Base-by-base conservation (phyloP, 192 early-diverging fungal genomes). In the Fimicolochytrium jonesii region DNA sequence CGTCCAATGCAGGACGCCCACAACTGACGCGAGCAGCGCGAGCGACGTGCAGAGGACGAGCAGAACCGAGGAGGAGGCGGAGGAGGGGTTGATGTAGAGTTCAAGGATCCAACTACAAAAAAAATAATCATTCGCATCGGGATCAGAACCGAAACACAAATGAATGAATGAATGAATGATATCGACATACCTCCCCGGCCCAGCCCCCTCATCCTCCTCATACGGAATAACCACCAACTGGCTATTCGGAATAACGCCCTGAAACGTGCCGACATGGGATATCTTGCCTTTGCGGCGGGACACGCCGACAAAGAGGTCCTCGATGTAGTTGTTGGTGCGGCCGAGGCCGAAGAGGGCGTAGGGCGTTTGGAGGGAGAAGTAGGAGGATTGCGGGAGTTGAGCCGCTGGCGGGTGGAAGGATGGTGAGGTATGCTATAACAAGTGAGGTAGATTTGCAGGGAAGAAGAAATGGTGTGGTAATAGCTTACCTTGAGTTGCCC, bases 301-400 rank as follows among this genome's bases (percentile, higher is more conserved):
- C 10, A 83, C 76, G 1, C 92, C 94, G 0, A 92, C 92, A 69
- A 92, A 92, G 68, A 97, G 74, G 52, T 91, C 87, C 64, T 97
- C 94, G 17, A 97, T 88, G 69, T 97, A 97, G 67, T 95, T 95
- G 75, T 94, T 97, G 3, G 92, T 95, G 61, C 94, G 70, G 1
- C 94, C 94, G 11, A 97, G 80, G 13, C 94, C 94, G 58, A 93
- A 87, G 2, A 92, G 71, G 11, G 80, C 82, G 39, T 92, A 94
- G 1, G 94, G 92, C 33, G 89, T 84, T 20, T 84, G 78, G 26
- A 94, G 69, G 3, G 87, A 69, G 25, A 86, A 70, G 68, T 94
- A 94, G 1, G 84, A 78, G 23, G 89, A 81, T 59, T 94, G 91
- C 7, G 89, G 83, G 18, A 88, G 78, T 68, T 93, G 93, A 0